Evolutionary conservation across 1,284 basidiomycete species (phyloP), one percentile per base, ranked within the genome.

Genomic region (Pisolithus thermaeus): DNA sequence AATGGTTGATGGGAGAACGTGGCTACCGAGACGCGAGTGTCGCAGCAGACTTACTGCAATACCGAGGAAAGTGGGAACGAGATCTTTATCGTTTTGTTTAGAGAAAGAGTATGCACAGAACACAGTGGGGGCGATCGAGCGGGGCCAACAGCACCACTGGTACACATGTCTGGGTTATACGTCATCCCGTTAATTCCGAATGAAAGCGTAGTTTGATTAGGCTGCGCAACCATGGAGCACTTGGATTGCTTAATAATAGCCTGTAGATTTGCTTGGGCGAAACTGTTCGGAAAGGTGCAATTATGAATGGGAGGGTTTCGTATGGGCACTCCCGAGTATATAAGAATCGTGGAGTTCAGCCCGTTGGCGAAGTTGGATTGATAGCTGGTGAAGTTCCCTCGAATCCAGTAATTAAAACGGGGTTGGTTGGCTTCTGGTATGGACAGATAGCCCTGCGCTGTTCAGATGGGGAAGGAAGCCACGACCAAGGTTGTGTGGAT

Each of bases 111-210:
- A 53, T 73, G 75, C 0, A 77, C 63, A 7, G 66, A 70, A 4
- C 71, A 71, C 12, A 49, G 45, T 1, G 76, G 75, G 5, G 75
- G 63, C 37, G 78, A 59, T 11, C 69, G 3, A 58, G 59, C 47
- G 64, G 57, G 41, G 25, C 25, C 51, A 30, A 49, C 9, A 6
- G 67, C 61, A 12, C 76, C 76, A 55, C 70, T 75, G 78, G 61
- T 1, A 76, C 73, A 1, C 75, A 76, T 2, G 67, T 64, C 2
- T 56, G 75, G 60, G 9, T 51, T 45, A 47, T 65, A 77, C 1
- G 62, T 35, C 3, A 49, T 56, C 4, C 59, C 61, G 37, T 72
- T 74, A 32, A 73, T 58, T 5, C 51, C 5, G 30, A 58, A 62
- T 16, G 42, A 52, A 14, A 28, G 28, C 36, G 43, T 39, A 53